A percentile compares a stretch with the other conserved stretches of the same genome.
These are phyloP conservation scores for Macrolepiota fuliginosa DNA, from an alignment of 768 basidiomycete species.

Conservation along the genomic window DNA sequence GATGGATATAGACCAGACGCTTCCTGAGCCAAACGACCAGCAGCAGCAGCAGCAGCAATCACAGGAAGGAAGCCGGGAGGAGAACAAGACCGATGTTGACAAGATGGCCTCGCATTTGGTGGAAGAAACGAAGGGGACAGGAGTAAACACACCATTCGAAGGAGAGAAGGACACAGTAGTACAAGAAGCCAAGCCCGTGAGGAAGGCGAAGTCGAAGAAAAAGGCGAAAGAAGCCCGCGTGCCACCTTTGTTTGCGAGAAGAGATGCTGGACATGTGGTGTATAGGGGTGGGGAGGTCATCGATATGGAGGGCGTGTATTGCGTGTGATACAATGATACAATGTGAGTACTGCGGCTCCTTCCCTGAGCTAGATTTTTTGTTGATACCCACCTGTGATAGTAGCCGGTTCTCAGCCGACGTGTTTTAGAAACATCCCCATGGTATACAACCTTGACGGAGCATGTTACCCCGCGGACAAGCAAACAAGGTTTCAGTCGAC, in stretches of 20 bases:
- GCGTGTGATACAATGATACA: conserved; percentile 13
- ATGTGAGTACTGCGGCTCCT: too few species aligned
- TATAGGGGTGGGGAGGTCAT: conserved; percentile 57
- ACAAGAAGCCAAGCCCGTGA: neutral
- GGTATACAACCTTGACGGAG: too few species aligned
- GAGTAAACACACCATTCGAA: too few species aligned
- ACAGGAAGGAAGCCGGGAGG: neutral
- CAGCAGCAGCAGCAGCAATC: neutral
- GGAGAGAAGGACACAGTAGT: neutral
- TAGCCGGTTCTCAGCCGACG: too few species aligned
- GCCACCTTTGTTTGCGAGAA: conserved; percentile 58
- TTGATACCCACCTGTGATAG: too few species aligned
- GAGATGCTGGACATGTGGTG: conserved; percentile 62
- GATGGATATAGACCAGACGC: neutral
- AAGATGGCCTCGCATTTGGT: neutral
- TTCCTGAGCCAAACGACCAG: neutral
- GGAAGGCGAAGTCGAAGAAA: neutral
- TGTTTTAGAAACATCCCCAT: too few species aligned
- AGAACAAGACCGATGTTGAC: neutral
- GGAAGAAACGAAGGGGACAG: neutral
- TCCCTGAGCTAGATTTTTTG: too few species aligned
- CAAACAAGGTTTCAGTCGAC: too few species aligned
- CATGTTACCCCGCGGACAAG: too few species aligned
- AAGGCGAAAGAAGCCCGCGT: conserved; percentile 30
- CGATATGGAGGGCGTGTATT: conserved; percentile 20